Evolutionary conservation across 1,284 basidiomycete species (phyloP).

Genomic region (Ustilago shanxiensis): DNA sequence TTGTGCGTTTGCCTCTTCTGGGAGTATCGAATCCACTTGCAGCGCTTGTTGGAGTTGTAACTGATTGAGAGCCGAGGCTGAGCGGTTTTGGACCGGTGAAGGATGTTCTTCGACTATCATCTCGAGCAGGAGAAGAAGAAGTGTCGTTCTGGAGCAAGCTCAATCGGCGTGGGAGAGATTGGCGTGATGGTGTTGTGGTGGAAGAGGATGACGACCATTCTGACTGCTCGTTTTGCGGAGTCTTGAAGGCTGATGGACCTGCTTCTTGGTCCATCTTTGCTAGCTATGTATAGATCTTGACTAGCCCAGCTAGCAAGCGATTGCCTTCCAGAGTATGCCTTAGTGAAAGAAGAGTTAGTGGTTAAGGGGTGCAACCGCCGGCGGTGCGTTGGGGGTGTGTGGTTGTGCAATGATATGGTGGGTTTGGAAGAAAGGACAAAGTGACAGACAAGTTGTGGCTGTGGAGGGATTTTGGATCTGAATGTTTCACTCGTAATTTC

Average conservation of each 20-base stretch:
- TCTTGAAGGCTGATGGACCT: slow-evolving; percentile 24
- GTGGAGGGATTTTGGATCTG: no score
- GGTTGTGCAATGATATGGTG: slow-evolving; percentile 8
- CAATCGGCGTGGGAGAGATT: slow-evolving; percentile 26
- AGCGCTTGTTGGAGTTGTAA: neutral
- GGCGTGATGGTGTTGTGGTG: slow-evolving; percentile 22
- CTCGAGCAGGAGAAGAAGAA: slow-evolving; percentile 13
- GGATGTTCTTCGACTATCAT: slow-evolving; percentile 21
- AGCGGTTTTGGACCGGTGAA: slow-evolving; percentile 30
- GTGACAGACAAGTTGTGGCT: no score
- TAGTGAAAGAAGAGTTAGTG: neutral
- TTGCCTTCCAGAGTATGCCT: neutral
- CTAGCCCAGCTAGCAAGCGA: slow-evolving; percentile 35
- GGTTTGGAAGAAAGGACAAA: neutral
- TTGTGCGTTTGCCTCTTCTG: slow-evolving; percentile 32
- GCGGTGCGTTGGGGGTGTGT: slow-evolving; percentile 23
- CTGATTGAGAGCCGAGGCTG: slow-evolving; percentile 26
- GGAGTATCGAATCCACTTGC: slow-evolving; percentile 24
- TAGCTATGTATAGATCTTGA: neutral
- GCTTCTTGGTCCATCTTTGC: slow-evolving; percentile 16
- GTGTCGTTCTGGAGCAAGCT: slow-evolving; percentile 32
- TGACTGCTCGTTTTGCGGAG: slow-evolving; percentile 27
- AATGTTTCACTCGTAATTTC: no score
- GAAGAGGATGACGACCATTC: slow-evolving; percentile 19
- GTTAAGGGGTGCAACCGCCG: slow-evolving; percentile 20